phyloP scores from a whole-genome alignment of 345 rosid species.

The Dimocarpus longan region DNA sequence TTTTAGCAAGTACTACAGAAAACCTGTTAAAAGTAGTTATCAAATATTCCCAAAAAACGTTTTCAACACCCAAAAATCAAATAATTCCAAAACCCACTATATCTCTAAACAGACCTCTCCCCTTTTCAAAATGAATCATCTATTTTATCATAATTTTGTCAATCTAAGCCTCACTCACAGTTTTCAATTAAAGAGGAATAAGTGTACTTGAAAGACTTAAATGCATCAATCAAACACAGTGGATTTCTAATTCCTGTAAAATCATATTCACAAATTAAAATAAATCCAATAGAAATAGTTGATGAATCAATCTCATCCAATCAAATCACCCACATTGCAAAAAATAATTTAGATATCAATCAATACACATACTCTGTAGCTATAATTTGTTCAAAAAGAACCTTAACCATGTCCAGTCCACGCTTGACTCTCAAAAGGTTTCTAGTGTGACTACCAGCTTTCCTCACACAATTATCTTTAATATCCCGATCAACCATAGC shows the following conservation, averaged over 20 bases:
- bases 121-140: not conserved
- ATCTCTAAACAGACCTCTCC: not conserved
- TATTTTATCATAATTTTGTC: not conserved
- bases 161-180: not conserved
- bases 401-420: constrained; percentile 92
- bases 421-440: constrained; percentile 95
- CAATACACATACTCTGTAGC: constrained; percentile 57
- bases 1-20: not conserved
- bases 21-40: not conserved
- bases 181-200: not conserved
- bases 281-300: not conserved
- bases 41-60: not conserved
- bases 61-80: not conserved
- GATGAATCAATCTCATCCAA: too few relatives aligned
- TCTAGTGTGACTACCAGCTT: constrained; percentile 85
- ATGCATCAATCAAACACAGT: not conserved
- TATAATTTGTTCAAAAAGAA: constrained; percentile 77
- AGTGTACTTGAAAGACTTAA: not conserved
- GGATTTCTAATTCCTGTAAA: not conserved
- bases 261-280: too few relatives aligned
- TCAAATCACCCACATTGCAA: too few relatives aligned
- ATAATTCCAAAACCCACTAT: not conserved
- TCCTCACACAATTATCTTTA: constrained; percentile 51
- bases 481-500: constrained; percentile 67
- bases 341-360: not conserved